Conservation (phyloP, 192 early-diverging fungal genomes). For the Coemansia furcata region DNA sequence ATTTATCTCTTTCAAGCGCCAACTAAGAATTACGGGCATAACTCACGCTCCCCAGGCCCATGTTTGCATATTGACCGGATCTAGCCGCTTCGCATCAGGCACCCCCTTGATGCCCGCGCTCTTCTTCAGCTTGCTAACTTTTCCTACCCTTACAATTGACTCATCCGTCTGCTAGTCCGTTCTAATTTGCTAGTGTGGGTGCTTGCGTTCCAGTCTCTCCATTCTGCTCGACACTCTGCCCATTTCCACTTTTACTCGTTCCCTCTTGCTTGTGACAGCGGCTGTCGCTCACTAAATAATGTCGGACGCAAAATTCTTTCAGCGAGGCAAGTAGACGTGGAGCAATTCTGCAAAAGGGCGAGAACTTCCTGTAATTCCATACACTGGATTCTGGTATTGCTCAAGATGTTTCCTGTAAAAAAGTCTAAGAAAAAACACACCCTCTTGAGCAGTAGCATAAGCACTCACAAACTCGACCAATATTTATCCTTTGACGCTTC, state of each 20-base stretch:
- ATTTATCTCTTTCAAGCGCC: neutral
- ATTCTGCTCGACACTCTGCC: neutral
- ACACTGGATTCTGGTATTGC: neutral
- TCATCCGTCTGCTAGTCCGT: neutral
- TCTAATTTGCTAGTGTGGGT: neutral
- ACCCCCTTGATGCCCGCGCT: neutral
- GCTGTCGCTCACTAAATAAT: constrained; percentile 29
- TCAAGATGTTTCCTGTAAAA: neutral
- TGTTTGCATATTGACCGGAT: neutral
- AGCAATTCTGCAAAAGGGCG: neutral
- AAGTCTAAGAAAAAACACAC: neutral
- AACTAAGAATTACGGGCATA: neutral
- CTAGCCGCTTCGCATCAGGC: neutral
- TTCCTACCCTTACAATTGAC: neutral
- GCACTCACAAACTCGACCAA: neutral
- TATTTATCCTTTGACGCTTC: neutral
- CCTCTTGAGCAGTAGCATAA: neutral
- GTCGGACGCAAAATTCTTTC: constrained; percentile 79
- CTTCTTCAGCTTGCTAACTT: constrained; percentile 1
- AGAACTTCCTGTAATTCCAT: neutral
- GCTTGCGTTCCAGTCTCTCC: neutral
- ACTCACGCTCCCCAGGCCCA: neutral
- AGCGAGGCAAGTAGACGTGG: constrained; percentile 59
- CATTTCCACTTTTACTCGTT: neutral
- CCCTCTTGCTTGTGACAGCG: neutral